Evolutionary conservation across 176 grass and related monocot species (phyloP).

Genomic region (Carex myosuroides): DNA sequence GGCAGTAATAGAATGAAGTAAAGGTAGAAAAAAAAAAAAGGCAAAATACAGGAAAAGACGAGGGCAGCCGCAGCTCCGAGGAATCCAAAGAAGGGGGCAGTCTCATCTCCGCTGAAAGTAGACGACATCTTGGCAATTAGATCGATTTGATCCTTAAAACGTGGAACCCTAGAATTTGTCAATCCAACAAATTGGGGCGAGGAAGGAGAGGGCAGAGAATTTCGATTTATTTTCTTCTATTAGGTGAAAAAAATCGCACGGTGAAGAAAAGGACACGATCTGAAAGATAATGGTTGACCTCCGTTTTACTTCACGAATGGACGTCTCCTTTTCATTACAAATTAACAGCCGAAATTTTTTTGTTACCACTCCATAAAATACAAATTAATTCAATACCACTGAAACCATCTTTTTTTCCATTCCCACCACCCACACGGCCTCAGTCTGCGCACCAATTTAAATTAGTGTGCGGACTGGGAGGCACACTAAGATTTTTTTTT

Average conservation of each 20-base stretch:
- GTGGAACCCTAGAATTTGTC: neutral
- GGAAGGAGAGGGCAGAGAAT: slow-evolving; percentile 11
- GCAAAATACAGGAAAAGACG: slow-evolving; percentile 41
- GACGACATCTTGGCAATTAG: slow-evolving; percentile 21
- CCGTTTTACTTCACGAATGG: too few species aligned
- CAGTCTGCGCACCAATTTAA: too few species aligned
- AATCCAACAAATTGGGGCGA: slow-evolving; percentile 4
- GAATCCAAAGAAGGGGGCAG: slow-evolving; percentile 68
- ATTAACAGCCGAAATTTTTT: too few species aligned
- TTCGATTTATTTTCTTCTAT: neutral
- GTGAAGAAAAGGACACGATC: neutral
- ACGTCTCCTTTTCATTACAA: too few species aligned
- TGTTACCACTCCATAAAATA: too few species aligned
- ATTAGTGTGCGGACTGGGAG: too few species aligned
- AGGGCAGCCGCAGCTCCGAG: slow-evolving; percentile 57
- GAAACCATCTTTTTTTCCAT: too few species aligned
- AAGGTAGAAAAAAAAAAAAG: neutral
- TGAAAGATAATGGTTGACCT: neutral
- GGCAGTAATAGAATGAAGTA: neutral
- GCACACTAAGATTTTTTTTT: too few species aligned
- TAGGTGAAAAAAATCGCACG: neutral
- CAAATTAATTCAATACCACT: too few species aligned
- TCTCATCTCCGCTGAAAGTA: slow-evolving; percentile 52
- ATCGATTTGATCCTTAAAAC: slow-evolving; percentile 5
- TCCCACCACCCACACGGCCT: too few species aligned